Evolutionary conservation across 2,329 filamentous ascomycete genomes (phyloP), one percentile per base, ranked within the genome.

Genomic region (Penicillium sp.): DNA sequence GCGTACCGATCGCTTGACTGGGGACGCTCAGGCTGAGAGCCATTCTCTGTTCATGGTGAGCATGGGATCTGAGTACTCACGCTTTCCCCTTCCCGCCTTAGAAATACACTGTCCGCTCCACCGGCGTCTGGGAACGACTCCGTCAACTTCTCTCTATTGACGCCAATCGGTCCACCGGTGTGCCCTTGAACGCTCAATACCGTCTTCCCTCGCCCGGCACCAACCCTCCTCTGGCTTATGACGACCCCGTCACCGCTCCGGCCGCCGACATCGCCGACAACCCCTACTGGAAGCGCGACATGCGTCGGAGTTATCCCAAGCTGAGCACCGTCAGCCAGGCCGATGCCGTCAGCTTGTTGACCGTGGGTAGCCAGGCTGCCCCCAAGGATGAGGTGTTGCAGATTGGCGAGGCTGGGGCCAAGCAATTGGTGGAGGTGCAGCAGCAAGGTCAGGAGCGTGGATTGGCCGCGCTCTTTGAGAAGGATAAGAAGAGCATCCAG

Each of bases 41-140:
- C 18, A 18, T 18, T 18, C 18, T 18, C 18, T 18, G 18, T 18
- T 3, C 18, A 18, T 18, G 18, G 18, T 18, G 18, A 3, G 18
- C 18, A 18, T 18, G 18, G 18, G 3, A 2, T 18, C 18, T 18
- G 18, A 18, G 18, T 18, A 18, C 18, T 18, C 18, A 18, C 18
- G 18, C 18, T 18, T 18, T 18, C 18, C 18, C 18, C 18, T 18
- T 3, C 18, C 18, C 18, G 18, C 18, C 18, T 18, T 64, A 98
- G 91, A 97, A 97, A 87, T 91, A 98, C 76, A 95, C 90, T 33
- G 77, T 97, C 55, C 88, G 95, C 68, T 93, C 91, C 44, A 82
- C 79, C 35, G 93, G 93, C 36, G 76, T 97, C 71, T 97, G 89
- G 87, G 90, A 91, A 66, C 76, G 75, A 48, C 75, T 98, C 69